Evolutionary conservation across 1,284 basidiomycete species (phyloP).

Genomic region (Ustanciosporium gigantosporum): DNA sequence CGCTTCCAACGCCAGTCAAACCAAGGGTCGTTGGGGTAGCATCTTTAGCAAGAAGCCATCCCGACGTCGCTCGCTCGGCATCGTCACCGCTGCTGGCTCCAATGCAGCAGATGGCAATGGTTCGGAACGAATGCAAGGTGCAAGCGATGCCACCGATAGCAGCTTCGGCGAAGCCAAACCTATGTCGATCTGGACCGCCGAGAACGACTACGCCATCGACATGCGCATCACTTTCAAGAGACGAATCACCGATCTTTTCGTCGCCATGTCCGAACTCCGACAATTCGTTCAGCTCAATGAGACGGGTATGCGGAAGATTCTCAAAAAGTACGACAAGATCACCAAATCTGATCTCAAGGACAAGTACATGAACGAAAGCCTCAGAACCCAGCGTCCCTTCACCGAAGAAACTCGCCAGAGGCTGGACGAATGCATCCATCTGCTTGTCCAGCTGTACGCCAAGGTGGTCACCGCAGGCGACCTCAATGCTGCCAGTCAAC

Average conservation of each 20-base stretch:
- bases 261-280: constrained; percentile 73
- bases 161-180: constrained; percentile 34
- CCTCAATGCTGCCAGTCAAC: constrained; percentile 72
- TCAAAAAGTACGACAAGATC: constrained; percentile 99
- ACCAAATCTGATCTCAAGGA: constrained; percentile 83
- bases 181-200: constrained; percentile 73
- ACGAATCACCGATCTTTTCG: constrained; percentile 83
- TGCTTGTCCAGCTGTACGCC: constrained; percentile 77
- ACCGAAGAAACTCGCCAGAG: constrained; percentile 66
- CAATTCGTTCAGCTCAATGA: constrained; percentile 94
- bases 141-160: constrained; percentile 34
- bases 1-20: constrained; percentile 34
- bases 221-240: constrained; percentile 88
- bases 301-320: constrained; percentile 91
- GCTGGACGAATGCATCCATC: constrained; percentile 69
- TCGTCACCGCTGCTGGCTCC: constrained; percentile 17
- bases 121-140: constrained; percentile 20
- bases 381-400: constrained; percentile 66
- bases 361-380: constrained; percentile 74
- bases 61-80: constrained; percentile 35
- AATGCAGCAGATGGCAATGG: constrained; percentile 6
- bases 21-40: constrained; percentile 26
- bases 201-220: constrained; percentile 83
- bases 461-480: constrained; percentile 84
- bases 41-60: constrained; percentile 40